phyloP scores from a whole-genome alignment of 768 basidiomycete species.

The Mycena kentingensis region DNA sequence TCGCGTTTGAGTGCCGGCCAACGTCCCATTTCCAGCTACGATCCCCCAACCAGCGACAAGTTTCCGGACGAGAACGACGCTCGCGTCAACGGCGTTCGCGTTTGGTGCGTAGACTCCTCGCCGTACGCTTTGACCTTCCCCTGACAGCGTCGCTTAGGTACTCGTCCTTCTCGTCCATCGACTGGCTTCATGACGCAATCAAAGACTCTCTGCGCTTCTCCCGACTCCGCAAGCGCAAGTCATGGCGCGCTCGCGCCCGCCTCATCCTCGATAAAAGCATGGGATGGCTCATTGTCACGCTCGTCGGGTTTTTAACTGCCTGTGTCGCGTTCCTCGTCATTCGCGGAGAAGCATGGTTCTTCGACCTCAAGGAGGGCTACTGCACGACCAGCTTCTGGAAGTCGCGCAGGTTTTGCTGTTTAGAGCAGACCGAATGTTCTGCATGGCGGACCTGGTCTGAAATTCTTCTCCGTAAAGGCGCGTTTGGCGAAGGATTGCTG shows the following conservation, averaged over 20 bases:
- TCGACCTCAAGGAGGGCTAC: constrained; percentile 91
- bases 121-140: background rate
- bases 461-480: constrained; percentile 42
- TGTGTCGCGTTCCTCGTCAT: constrained; percentile 85
- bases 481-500: constrained; percentile 45
- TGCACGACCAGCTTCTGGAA: constrained; percentile 71
- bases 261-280: constrained; percentile 73
- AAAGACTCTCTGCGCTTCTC: constrained; percentile 87
- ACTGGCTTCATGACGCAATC: constrained; percentile 96
- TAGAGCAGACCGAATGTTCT: constrained; percentile 46
- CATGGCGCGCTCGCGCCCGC: constrained; percentile 63
- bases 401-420: constrained; percentile 82
- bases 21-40: constrained; percentile 76
- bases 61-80: constrained; percentile 46
- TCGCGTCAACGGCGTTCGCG: constrained; percentile 83
- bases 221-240: constrained; percentile 67
- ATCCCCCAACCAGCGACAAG: constrained; percentile 47
- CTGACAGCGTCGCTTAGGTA: constrained; percentile 39
- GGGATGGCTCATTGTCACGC: constrained; percentile 88
- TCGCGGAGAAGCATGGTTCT: constrained; percentile 83
- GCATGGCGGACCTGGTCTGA: constrained; percentile 80
- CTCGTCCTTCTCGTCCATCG: constrained; percentile 85
- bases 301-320: constrained; percentile 86
- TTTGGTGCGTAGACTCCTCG: constrained; percentile 47
- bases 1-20: constrained; percentile 47